phyloP scores from a whole-genome alignment of 371 early-diverging fungal genomes.

The Mortierella sp. region DNA sequence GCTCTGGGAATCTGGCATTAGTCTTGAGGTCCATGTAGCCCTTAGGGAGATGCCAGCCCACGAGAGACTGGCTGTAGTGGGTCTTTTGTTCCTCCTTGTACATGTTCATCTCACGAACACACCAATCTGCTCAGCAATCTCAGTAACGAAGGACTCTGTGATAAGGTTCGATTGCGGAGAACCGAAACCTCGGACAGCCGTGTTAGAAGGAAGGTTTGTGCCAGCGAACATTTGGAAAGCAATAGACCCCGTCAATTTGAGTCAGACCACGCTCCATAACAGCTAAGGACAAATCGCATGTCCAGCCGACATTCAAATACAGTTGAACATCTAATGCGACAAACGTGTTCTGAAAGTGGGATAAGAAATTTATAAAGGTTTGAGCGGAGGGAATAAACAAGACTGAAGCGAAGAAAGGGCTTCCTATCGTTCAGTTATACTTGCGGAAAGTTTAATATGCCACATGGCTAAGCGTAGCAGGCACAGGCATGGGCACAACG shows the following conservation, averaged over 20 bases:
- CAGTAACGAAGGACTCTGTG: conserved; percentile 75
- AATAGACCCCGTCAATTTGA: conserved; percentile 80
- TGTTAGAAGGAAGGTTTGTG: conserved; percentile 83
- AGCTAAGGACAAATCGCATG: conserved; percentile 73
- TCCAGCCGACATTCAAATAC: conserved; percentile 79
- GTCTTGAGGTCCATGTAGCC: conserved; percentile 71
- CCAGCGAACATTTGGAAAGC: conserved; percentile 73
- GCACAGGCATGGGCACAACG: neutral
- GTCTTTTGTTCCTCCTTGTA: conserved; percentile 76
- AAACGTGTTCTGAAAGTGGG: too few relatives aligned
- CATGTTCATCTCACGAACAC: conserved; percentile 73
- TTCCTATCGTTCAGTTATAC: too few relatives aligned
- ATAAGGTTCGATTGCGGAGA: conserved; percentile 85
- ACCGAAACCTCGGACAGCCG: conserved; percentile 84
- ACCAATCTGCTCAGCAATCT: conserved; percentile 73
- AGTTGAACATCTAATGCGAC: conserved; percentile 68
- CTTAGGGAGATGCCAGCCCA: conserved; percentile 75
- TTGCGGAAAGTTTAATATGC: too few relatives aligned
- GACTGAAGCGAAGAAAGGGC: too few relatives aligned
- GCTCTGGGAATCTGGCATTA: conserved; percentile 58
- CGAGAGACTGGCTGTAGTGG: conserved; percentile 70
- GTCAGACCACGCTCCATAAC: conserved; percentile 79
- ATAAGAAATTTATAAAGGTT: too few relatives aligned
- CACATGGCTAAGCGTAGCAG: conserved; percentile 61
- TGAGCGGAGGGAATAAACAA: too few relatives aligned